Conservation (phyloP, 2,329 filamentous ascomycete genomes). For the Achaetomium macrosporum region DNA sequence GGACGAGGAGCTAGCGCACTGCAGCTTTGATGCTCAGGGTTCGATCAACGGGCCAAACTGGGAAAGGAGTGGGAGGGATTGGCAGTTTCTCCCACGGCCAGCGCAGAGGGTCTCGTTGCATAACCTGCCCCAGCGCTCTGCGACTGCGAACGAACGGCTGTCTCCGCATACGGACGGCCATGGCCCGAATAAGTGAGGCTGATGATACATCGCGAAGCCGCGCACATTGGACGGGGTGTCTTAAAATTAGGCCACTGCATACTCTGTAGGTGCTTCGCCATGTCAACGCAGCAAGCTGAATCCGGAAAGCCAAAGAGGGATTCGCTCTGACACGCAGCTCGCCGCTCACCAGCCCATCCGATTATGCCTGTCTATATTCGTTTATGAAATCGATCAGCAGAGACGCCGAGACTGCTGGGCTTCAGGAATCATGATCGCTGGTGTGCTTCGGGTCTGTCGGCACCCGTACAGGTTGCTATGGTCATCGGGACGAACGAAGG, state of each 20-base stretch:
- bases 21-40: background rate
- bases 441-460: slow-evolving; percentile 14
- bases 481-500: slow-evolving; percentile 6
- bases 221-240: background rate
- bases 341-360: background rate
- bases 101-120: background rate
- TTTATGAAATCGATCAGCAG: slow-evolving; percentile 4
- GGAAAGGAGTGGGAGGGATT: background rate
- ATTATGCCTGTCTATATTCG: slow-evolving; percentile 4
- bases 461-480: slow-evolving; percentile 12
- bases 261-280: background rate
- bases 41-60: slow-evolving; percentile 1
- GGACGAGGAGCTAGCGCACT: slow-evolving; percentile 2
- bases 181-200: slow-evolving; percentile 16
- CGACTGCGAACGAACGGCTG: background rate
- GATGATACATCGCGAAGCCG: slow-evolving; percentile 12
- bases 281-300: slow-evolving; percentile 12
- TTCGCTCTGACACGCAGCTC: slow-evolving; percentile 4
- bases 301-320: slow-evolving; percentile 10
- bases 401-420: background rate
- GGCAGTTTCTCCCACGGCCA: background rate
- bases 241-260: slow-evolving; percentile 17
- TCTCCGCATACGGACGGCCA: background rate
- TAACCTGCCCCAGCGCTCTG: background rate
- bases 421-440: background rate